Percentiles rank a stretch among this genome's conserved stretches.
Conservation (phyloP, 2,329 filamentous ascomycete species). For the Hymenoscyphus albidus region DNA sequence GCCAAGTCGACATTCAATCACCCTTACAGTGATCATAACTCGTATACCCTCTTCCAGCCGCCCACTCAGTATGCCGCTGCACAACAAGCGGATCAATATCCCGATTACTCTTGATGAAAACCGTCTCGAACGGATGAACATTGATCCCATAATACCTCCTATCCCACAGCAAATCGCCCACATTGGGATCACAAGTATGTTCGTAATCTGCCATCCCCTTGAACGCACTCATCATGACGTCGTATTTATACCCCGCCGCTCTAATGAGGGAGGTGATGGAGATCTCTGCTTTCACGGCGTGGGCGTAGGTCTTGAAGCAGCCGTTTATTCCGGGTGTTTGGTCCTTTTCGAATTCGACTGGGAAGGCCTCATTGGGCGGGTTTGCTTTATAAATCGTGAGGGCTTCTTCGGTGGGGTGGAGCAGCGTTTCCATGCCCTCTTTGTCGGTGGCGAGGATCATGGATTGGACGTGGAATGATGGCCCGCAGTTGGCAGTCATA, state of each 20-base stretch:
- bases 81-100: constrained; percentile 16
- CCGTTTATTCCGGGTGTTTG: constrained; percentile 17
- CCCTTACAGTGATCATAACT: constrained; percentile 21
- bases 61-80: constrained; percentile 20
- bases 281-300: constrained; percentile 17
- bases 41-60: constrained; percentile 15
- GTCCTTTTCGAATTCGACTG: background rate
- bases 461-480: constrained; percentile 24
- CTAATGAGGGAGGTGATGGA: constrained; percentile 14
- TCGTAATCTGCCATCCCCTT: constrained; percentile 17
- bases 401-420: constrained; percentile 11
- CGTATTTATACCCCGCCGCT: constrained; percentile 18
- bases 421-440: constrained; percentile 17
- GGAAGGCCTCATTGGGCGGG: background rate
- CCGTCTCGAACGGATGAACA: constrained; percentile 24
- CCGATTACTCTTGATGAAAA: constrained; percentile 23
- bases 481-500: constrained; percentile 20
- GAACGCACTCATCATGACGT: constrained; percentile 23
- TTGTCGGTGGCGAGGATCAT: constrained; percentile 26
- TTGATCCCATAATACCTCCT: constrained; percentile 20
- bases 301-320: constrained; percentile 17
- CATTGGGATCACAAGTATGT: constrained; percentile 6
- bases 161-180: constrained; percentile 18
- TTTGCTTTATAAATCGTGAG: constrained; percentile 8
- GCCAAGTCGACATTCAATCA: no score